phyloP scores from a whole-genome alignment of 768 basidiomycete genomes.

The Phaeolepiota aurea region DNA sequence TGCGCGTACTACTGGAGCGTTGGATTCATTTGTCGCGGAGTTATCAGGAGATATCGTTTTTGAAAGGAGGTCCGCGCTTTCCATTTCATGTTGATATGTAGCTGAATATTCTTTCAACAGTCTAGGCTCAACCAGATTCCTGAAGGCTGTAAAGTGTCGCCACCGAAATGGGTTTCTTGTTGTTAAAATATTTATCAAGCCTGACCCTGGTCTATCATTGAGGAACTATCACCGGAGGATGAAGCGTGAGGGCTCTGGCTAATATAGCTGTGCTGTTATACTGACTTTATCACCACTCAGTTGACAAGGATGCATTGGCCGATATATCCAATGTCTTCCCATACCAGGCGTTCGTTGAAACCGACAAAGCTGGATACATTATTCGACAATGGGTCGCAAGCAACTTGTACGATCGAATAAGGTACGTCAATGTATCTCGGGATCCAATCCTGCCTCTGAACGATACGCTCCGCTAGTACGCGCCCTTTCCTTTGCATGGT shows the following conservation, averaged over 20 bases:
- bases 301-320: constrained; percentile 73
- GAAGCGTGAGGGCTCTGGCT: constrained; percentile 50
- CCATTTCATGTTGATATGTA: background rate
- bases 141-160: constrained; percentile 83
- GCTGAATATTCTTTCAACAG: constrained; percentile 22
- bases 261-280: background rate
- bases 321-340: constrained; percentile 87
- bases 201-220: constrained; percentile 78
- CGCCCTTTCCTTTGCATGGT: constrained; percentile 86
- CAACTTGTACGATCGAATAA: constrained; percentile 94
- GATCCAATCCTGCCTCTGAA: too few species aligned
- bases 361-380: constrained; percentile 92
- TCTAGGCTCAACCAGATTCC: constrained; percentile 62
- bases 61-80: constrained; percentile 69
- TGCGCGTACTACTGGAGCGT: constrained; percentile 67
- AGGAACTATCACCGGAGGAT: constrained; percentile 66
- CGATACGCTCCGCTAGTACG: constrained; percentile 48
- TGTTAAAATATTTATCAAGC: constrained; percentile 93
- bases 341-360: constrained; percentile 87
- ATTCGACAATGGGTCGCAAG: constrained; percentile 92
- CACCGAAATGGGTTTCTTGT: constrained; percentile 80
- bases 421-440: constrained; percentile 51
- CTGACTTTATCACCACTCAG: constrained; percentile 27
- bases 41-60: constrained; percentile 82
- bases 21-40: constrained; percentile 89